Evolutionary conservation across 2,329 filamentous ascomycete species (phyloP).

Genomic region (Fusarium burgessii): DNA sequence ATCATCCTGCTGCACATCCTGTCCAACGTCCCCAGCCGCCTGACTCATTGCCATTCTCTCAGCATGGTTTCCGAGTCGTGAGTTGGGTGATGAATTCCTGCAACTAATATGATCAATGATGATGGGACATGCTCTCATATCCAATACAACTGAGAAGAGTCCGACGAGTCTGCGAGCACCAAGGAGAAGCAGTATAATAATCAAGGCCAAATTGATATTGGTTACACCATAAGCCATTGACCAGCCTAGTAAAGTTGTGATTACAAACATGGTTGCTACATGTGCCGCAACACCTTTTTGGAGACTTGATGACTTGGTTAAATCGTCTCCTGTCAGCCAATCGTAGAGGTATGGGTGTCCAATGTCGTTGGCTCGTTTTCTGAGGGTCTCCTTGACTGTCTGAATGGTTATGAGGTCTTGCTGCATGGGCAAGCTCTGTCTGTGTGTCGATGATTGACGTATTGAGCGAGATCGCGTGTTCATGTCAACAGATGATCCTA

Average conservation of each 20-base stretch:
- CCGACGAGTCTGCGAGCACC: accelerated
- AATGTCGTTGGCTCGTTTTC: accelerated
- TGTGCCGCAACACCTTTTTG: neutral
- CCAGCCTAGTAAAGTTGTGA: neutral
- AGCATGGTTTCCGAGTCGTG: accelerated
- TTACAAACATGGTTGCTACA: neutral
- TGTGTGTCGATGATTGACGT: accelerated
- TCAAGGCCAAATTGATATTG: accelerated
- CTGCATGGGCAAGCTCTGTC: accelerated
- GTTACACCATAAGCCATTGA: neutral
- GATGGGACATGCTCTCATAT: neutral
- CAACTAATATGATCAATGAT: neutral
- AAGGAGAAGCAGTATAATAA: accelerated
- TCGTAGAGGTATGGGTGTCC: neutral
- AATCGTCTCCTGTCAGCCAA: neutral
- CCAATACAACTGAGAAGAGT: accelerated
- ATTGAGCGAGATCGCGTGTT: accelerated
- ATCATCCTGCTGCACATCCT: accelerated
- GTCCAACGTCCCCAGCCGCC: neutral
- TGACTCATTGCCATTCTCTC: neutral
- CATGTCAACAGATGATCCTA: accelerated
- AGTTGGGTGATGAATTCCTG: accelerated
- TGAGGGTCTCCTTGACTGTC: accelerated
- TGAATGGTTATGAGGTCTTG: accelerated
- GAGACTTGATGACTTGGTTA: neutral